Conservation (phyloP, 768 basidiomycete genomes). For the Lactarius akahatsu region DNA sequence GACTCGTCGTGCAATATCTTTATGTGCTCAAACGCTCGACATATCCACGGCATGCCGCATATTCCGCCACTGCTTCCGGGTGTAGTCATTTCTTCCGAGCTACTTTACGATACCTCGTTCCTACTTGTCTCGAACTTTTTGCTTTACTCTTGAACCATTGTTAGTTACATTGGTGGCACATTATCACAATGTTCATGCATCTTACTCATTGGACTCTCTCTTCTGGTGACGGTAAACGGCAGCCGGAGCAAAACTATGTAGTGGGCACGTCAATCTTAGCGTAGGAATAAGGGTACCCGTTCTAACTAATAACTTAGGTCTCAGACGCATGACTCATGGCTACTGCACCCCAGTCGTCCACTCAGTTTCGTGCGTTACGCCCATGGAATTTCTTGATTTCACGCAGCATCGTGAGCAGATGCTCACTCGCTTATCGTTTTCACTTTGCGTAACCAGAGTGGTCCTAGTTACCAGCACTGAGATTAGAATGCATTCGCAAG, state of each 20-base stretch:
- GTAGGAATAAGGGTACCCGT: too few species aligned
- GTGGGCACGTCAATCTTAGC: too few species aligned
- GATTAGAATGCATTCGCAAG: neutral
- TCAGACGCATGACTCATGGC: too few species aligned
- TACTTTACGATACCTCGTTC: constrained; percentile 19
- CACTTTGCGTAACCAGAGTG: constrained; percentile 36
- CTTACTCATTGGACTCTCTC: constrained; percentile 4
- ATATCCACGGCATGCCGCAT: neutral
- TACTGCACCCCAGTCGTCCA: too few species aligned
- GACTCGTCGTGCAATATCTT: constrained; percentile 4
- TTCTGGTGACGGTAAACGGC: neutral
- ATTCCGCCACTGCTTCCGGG: constrained; percentile 2
- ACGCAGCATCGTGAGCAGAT: too few species aligned
- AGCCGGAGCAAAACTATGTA: neutral
- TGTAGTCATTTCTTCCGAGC: constrained; percentile 6
- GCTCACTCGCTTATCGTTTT: neutral
- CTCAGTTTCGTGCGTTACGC: too few species aligned
- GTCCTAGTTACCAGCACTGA: constrained; percentile 30
- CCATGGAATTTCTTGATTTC: too few species aligned
- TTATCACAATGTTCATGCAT: constrained; percentile 12
- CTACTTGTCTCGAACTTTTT: neutral
- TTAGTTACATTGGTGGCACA: constrained; percentile 2
- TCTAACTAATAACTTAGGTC: too few species aligned
- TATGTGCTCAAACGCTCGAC: constrained; percentile 11
- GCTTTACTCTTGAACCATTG: constrained; percentile 5